Evolutionary conservation across 1,284 basidiomycete genomes (phyloP), one percentile per base, ranked within the genome.

Genomic region (Ustilago xerochloae): DNA sequence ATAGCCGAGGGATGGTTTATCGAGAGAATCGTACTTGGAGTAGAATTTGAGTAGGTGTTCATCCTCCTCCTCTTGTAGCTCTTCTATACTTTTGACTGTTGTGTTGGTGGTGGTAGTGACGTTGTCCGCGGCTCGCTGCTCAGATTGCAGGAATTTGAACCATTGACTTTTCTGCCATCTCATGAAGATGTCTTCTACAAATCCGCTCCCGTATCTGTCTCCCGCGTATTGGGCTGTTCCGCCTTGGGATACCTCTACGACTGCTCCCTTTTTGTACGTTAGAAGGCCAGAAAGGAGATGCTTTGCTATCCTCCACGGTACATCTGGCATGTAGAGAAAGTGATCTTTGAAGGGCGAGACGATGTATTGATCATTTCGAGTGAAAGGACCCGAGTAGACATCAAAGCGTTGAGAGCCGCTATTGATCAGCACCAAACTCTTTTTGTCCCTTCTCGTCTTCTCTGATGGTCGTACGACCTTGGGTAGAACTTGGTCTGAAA

Each of bases 341-440:
- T 55, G 57, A 49, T 82, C 81, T 33, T 67, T 77, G 58, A 82
- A 83, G 3, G 81, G 81, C 20, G 66, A 76, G 7, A 81, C 79
- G 26, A 82, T 79, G 78, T 82, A 78, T 61, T 82, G 77, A 52
- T 84, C 82, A 54, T 84, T 83, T 28, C 79, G 70, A 0, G 79
- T 81, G 32, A 84, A 82, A 24, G 74, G 66, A 0, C 82, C 82
- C 1, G 75, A 67, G 41, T 77, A 80, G 20, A 81, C 72, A 45
- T 83, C 81, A 53, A 82, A 82, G 28, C 81, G 75, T 55, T 82
- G 81, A 20, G 72, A 75, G 12, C 81, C 81, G 29, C 77, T 78
- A 69, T 84, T 84, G 67, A 81, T 76, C 7, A 84, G 58, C 43
- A 84, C 61, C 35, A 84, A 50, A 32, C 72, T 81, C 43, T 80